Percentiles rank a stretch among this genome's conserved stretches.
Conservation (phyloP, 306 rosid species). For the Quercus glauca region DNA sequence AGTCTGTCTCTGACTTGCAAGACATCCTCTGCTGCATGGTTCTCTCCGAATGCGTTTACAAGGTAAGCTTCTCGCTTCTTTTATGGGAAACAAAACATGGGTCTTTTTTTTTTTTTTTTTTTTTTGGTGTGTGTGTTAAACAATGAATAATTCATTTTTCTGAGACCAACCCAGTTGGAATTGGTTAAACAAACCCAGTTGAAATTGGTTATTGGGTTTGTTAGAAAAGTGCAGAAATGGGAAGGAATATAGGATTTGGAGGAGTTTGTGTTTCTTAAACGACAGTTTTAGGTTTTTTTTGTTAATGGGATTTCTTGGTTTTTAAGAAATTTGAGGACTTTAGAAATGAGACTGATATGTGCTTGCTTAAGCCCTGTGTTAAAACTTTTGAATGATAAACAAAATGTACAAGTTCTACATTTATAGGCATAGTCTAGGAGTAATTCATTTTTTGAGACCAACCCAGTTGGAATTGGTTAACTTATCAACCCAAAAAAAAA, state of each 20-base stretch:
- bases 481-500: background rate
- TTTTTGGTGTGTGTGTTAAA: too few species aligned
- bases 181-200: background rate
- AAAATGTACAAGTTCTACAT: too few species aligned
- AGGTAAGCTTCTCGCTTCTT: conserved; percentile 38
- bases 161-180: background rate
- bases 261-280: background rate
- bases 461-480: too few species aligned
- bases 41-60: conserved; percentile 92
- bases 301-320: background rate
- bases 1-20: conserved; percentile 77
- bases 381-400: background rate
- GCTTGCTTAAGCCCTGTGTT: background rate
- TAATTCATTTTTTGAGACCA: background rate
- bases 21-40: conserved; percentile 94
- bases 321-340: background rate
- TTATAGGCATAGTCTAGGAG: too few species aligned
- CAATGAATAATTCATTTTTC: background rate
- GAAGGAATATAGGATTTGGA: background rate
- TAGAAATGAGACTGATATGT: background rate
- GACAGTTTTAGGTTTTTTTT: background rate
- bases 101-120: background rate
- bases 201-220: background rate
- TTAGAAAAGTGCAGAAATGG: background rate
- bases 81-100: too few species aligned